Percentiles rank a stretch among this genome's conserved stretches.
Conservation (phyloP, 2,329 filamentous ascomycete species). For the Cladophialophora carrionii region DNA sequence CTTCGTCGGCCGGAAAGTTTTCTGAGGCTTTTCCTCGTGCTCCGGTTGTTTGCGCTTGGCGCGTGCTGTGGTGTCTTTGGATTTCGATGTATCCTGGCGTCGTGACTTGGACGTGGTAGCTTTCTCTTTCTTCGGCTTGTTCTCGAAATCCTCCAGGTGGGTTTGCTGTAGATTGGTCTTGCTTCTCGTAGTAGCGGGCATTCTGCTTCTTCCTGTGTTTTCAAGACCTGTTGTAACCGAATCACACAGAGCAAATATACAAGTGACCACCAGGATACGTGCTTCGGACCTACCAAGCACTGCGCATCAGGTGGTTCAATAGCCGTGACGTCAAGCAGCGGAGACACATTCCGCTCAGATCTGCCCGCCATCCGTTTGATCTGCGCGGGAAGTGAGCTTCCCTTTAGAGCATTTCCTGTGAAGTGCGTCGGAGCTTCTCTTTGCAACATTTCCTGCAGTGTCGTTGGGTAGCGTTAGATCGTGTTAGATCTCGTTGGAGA, state of each 20-base stretch:
- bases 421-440: too few relatives aligned
- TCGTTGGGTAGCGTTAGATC: neutral
- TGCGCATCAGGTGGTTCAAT: neutral
- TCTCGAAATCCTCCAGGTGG: constrained; percentile 23
- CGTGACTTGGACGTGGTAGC: constrained; percentile 6
- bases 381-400: too few relatives aligned
- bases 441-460: neutral
- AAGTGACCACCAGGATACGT: neutral
- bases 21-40: neutral
- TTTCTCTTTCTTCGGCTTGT: constrained; percentile 1
- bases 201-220: neutral
- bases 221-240: neutral
- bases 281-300: neutral
- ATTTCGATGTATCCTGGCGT: neutral
- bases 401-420: too few relatives aligned
- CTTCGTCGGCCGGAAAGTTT: constrained; percentile 4
- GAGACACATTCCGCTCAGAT: neutral
- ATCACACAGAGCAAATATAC: neutral
- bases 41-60: constrained; percentile 3
- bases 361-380: too few relatives aligned
- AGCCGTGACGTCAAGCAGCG: neutral
- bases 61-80: constrained; percentile 3
- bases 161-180: constrained; percentile 21
- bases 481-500: neutral
- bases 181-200: constrained; percentile 28